A percentile compares a stretch with the other conserved stretches of the same genome.
Evolutionary conservation across 148 eudicot genomes (phyloP).

Genomic region (Fallopia convolvulus): DNA sequence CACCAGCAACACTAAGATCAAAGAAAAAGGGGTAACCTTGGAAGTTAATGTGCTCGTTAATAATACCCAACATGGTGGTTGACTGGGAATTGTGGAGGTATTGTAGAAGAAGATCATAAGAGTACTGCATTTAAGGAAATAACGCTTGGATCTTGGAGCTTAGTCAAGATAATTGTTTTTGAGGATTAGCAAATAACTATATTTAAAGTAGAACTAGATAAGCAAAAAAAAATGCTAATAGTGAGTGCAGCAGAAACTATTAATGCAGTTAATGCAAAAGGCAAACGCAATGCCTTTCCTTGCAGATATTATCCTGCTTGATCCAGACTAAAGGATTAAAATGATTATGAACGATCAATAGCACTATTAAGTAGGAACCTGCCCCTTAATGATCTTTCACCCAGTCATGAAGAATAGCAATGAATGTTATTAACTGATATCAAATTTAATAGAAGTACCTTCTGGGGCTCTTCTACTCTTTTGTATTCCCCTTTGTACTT

Average conservation of each 20-base stretch:
- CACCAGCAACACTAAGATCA: conserved; percentile 5
- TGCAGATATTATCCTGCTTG: background rate
- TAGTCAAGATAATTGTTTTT: background rate
- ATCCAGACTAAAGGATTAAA: background rate
- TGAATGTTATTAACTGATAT: background rate
- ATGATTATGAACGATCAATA: background rate
- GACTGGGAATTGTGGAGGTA: conserved; percentile 76
- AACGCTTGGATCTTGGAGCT: background rate
- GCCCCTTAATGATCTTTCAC: background rate
- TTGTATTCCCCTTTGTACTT: background rate
- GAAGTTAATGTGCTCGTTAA: conserved; percentile 92
- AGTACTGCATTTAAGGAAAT: conserved; percentile 44
- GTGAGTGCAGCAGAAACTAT: background rate
- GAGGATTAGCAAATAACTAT: background rate
- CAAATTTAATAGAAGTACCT: background rate
- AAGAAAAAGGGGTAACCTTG: conserved; percentile 38
- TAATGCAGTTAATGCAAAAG: background rate
- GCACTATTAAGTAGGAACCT: background rate
- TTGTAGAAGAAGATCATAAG: conserved; percentile 84
- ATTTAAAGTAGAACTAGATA: background rate
- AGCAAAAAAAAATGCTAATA: background rate
- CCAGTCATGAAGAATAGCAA: background rate
- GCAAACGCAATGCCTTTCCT: background rate
- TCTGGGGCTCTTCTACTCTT: background rate
- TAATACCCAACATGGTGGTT: conserved; percentile 83